Conservation (phyloP, 495 filamentous ascomycete genomes). For the Zalerion maritima region DNA sequence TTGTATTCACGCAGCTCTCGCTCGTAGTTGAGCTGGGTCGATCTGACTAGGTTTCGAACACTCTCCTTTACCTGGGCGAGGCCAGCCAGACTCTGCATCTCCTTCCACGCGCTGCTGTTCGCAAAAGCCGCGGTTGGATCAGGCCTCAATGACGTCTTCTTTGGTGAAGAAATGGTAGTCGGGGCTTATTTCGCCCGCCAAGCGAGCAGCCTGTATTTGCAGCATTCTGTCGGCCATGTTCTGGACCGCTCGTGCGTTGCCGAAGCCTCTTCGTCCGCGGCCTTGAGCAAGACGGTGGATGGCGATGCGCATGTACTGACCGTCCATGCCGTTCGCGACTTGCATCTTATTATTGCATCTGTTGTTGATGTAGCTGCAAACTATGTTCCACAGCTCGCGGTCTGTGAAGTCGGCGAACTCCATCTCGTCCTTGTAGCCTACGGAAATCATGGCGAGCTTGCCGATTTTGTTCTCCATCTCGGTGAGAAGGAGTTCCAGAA, state of each 20-base stretch:
- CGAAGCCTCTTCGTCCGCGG: slow-evolving; percentile 39
- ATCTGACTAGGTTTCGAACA: slow-evolving; percentile 28
- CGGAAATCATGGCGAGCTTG: slow-evolving; percentile 44
- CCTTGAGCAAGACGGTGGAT: slow-evolving; percentile 33
- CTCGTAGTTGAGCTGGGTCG: slow-evolving; percentile 39
- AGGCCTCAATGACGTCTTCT: slow-evolving; percentile 39
- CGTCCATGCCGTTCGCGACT: slow-evolving; percentile 31
- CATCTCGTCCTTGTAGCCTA: slow-evolving; percentile 47
- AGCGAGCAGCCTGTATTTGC: slow-evolving; percentile 34
- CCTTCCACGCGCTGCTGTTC: too few species aligned
- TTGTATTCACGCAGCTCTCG: slow-evolving; percentile 37
- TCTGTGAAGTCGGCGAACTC: slow-evolving; percentile 46
- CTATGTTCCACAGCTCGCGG: slow-evolving; percentile 32
- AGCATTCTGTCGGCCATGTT: slow-evolving; percentile 32
- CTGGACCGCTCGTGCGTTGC: slow-evolving; percentile 43
- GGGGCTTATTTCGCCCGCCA: slow-evolving; percentile 22
- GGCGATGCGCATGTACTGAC: slow-evolving; percentile 41
- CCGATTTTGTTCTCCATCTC: slow-evolving; percentile 45
- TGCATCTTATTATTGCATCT: slow-evolving; percentile 32
- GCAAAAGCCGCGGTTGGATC: slow-evolving; percentile 30
- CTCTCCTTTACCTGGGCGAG: too few species aligned
- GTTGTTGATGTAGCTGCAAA: slow-evolving; percentile 26
- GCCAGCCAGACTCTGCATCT: too few species aligned
- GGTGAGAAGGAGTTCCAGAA: slow-evolving; percentile 43
- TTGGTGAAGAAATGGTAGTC: slow-evolving; percentile 24